phyloP scores from a whole-genome alignment of 2,329 filamentous ascomycete genomes.

The Aspergillus oerlinghausenensis region DNA sequence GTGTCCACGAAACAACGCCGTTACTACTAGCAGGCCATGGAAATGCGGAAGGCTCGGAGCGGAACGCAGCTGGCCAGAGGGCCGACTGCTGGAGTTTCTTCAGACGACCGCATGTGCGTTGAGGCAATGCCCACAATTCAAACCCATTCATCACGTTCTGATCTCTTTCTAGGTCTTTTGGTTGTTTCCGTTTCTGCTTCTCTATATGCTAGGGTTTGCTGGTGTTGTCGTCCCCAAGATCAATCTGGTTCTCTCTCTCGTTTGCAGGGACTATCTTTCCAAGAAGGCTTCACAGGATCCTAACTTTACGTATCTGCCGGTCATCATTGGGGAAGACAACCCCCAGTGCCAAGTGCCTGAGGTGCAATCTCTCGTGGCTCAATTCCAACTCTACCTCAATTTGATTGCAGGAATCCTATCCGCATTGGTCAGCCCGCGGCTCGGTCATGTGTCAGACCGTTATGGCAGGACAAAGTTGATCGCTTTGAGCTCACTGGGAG shows the following conservation, averaged over 20 bases:
- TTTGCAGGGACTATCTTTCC: constrained; percentile 78
- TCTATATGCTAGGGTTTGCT: constrained; percentile 83
- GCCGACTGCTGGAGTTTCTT: constrained; percentile 22
- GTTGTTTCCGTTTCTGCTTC: constrained; percentile 72
- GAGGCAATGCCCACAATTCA: constrained; percentile 14
- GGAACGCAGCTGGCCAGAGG: not conserved
- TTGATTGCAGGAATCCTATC: constrained; percentile 72
- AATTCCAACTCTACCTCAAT: constrained; percentile 72
- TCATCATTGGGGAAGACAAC: constrained; percentile 66
- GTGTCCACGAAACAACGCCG: constrained; percentile 23
- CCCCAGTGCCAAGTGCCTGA: constrained; percentile 74
- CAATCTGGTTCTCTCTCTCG: constrained; percentile 76
- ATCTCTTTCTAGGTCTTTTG: constrained; percentile 62
- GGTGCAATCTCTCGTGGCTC: constrained; percentile 71
- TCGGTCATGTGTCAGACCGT: constrained; percentile 82
- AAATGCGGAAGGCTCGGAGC: not conserved
- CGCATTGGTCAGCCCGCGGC: constrained; percentile 73
- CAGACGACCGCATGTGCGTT: constrained; percentile 46
- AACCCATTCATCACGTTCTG: constrained; percentile 1
- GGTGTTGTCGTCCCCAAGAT: constrained; percentile 80
- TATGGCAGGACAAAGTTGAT: constrained; percentile 75
- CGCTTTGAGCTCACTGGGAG: constrained; percentile 68
- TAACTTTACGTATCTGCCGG: constrained; percentile 56
- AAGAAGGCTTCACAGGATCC: constrained; percentile 60
- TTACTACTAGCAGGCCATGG: constrained; percentile 19